Base-by-base conservation (phyloP, 2,329 filamentous ascomycete genomes). In the Tolypocladium sp. region DNA sequence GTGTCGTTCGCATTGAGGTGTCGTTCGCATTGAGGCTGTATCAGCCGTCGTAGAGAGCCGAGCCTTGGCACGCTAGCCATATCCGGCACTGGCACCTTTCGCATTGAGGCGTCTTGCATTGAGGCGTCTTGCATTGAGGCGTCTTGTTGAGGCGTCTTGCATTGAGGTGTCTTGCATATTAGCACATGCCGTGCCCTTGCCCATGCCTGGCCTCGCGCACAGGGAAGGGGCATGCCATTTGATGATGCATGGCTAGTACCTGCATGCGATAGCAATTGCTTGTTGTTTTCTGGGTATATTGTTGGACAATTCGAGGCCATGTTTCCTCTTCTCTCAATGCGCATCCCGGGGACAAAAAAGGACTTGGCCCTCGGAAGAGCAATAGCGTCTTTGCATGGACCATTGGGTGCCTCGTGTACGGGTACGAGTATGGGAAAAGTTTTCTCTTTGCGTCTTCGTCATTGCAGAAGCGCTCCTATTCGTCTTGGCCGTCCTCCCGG, bases 281-380 rank as follows among this genome's bases (percentile, higher is more conserved):
- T 30, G 37, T 40, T 59, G 30, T 33, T 22, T 56, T 53, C 25
- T 5, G n/a, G 3, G 55, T 6, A 37, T 59, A 33, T 57, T 55
- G 59, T 61, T 61, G 59, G 59, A 55, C 59, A 61, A 61, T 61
- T 52, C 41, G 22, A 55, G 41, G n/a, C 10, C 33, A 17, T 54
- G 44, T 60, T 56, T 52, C 52, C 59, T 60, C 57, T 59, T 58
- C 52, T 57, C 55, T 57, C 55, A 56, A 20, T n/a, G 27, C 46
- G 4, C 25, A 20, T 20, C 13, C 25, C 44, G 1, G 44, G 44
- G 44, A 27, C 44, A 27, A 46, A 12, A 22, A 46, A 46, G 44
- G 8, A 46, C 12, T 25, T 10, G 27, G 8, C 25, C 25, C 46
- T 30, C 46, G 46, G 9, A 51, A 1, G 46, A 17, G 46, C 46